Evolutionary conservation across 805 yeast species (phyloP), one percentile per base, ranked within the genome.

Genomic region (Nakazawaea pomicola): DNA sequence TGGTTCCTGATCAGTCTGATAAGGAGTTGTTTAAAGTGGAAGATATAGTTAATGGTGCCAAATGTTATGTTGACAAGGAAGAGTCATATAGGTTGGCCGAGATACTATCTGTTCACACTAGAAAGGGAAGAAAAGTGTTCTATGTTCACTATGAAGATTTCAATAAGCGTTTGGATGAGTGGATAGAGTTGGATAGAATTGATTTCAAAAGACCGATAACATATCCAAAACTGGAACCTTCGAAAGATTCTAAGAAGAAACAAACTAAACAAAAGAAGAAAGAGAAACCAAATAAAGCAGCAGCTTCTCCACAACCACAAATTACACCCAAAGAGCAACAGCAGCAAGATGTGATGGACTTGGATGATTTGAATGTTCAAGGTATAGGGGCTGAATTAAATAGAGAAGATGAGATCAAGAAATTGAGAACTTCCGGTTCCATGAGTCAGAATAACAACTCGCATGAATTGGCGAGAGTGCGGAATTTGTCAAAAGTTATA

Each of bases 121-220:
- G 85, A 53, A 83, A 88, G 57, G 87, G 90, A 11, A 76, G 83
- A 46, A 77, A 79, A 24, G 85, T 78, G 49, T 90, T 83, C 60
- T 93, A 93, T 58, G 96, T 93, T 23, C 99, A 93, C 61, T 93
- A 89, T 64, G 87, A 80, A 40, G 96, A 90, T 51, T 93, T 82
- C 68, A 93, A 93, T 67, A 93, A 93, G 61, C 83, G 99, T 60
- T 72, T 93, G 51, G 99, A 93, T 65, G 99, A 93, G 60, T 91
- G 98, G 98, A 77, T 93, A 6, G 68, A 73, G 16, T 69, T 76
- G 4, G 80, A 78, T 28, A 71, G 95, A 39, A 79, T 93, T 9
- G 86, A 88, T 57, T 72, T 79, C 40, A 65, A 70, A n/a, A 67
- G 78, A 41, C 87, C 87, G 0, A 76, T 91, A 42, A 74, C 75